A percentile compares a stretch with the other conserved stretches of the same genome.
phyloP scores from a whole-genome alignment of 1,139 yeast species.

The Kazachstania sp. region DNA sequence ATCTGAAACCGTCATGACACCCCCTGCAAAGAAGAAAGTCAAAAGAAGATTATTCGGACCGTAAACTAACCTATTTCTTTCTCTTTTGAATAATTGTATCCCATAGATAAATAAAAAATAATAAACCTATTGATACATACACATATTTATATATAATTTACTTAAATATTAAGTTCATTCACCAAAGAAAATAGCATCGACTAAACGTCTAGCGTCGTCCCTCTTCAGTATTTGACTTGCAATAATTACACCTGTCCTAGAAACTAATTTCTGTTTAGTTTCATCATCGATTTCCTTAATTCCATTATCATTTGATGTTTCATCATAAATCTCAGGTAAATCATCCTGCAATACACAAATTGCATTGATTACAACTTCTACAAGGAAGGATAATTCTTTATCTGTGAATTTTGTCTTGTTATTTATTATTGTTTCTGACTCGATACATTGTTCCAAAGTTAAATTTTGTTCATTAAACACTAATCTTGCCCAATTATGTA shows the following conservation, averaged over 20 bases:
- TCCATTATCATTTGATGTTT: slow-evolving; percentile 34
- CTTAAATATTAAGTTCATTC: slow-evolving; percentile 32
- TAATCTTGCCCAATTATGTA: slow-evolving; percentile 66
- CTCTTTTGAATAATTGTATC: not conserved
- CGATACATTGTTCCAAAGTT: slow-evolving; percentile 13
- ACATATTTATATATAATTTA: not conserved
- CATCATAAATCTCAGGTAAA: slow-evolving; percentile 32
- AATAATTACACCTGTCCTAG: slow-evolving; percentile 55
- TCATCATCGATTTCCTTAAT: slow-evolving; percentile 35
- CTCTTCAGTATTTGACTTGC: slow-evolving; percentile 44
- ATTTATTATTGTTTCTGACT: slow-evolving; percentile 1
- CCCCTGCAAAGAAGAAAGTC: slow-evolving; percentile 20
- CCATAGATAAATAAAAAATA: not conserved
- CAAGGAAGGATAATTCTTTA: slow-evolving; percentile 40
- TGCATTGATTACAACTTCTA: slow-evolving; percentile 47
- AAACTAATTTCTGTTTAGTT: slow-evolving; percentile 40
- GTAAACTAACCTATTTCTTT: slow-evolving; percentile 3
- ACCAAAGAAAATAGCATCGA: slow-evolving; percentile 72
- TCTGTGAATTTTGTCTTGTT: slow-evolving; percentile 23
- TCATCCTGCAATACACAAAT: slow-evolving; percentile 33
- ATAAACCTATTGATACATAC: not conserved
- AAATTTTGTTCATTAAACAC: slow-evolving; percentile 36
- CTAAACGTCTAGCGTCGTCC: slow-evolving; percentile 48
- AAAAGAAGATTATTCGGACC: slow-evolving; percentile 33
- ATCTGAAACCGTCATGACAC: slow-evolving; percentile 1